These are phyloP conservation scores for Ascochyta viciae-villosae DNA, from an alignment of 2,329 filamentous ascomycete species.

Conservation along the genomic window DNA sequence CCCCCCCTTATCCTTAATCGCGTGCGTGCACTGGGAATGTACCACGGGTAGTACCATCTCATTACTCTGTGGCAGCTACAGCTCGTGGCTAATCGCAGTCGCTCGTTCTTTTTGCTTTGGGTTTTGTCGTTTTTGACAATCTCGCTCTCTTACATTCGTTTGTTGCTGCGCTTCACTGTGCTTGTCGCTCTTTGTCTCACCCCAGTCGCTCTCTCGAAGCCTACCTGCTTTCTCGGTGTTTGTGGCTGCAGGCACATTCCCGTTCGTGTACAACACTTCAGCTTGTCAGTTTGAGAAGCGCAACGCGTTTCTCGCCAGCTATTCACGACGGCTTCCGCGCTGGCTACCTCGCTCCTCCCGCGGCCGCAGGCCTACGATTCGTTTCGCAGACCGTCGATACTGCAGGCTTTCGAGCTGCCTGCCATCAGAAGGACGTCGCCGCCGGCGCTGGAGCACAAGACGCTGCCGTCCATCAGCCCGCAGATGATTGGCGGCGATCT, in stretches of 20 bases:
- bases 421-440: slow-evolving; percentile 56
- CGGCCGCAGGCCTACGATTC: slow-evolving; percentile 65
- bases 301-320: slow-evolving; percentile 46
- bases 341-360: slow-evolving; percentile 64
- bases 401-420: slow-evolving; percentile 56
- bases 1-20: slow-evolving; percentile 27
- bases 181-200: slow-evolving; percentile 38
- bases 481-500: slow-evolving; percentile 56
- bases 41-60: slow-evolving; percentile 32
- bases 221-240: slow-evolving; percentile 19
- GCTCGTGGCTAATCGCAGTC: slow-evolving; percentile 21
- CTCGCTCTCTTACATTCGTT: slow-evolving; percentile 29
- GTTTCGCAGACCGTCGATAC: slow-evolving; percentile 57
- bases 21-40: slow-evolving; percentile 32
- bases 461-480: slow-evolving; percentile 57
- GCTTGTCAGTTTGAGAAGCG: slow-evolving; percentile 36
- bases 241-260: slow-evolving; percentile 21
- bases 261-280: slow-evolving; percentile 10
- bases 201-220: slow-evolving; percentile 35
- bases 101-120: slow-evolving; percentile 10
- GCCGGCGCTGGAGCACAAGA: slow-evolving; percentile 51
- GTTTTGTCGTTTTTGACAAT: slow-evolving; percentile 11
- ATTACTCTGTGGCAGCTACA: slow-evolving; percentile 27
- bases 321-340: slow-evolving; percentile 62
- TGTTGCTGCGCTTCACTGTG: slow-evolving; percentile 23